Evolutionary conservation across 1,284 basidiomycete genomes (phyloP).

Genomic region (Naganishia sp.): DNA sequence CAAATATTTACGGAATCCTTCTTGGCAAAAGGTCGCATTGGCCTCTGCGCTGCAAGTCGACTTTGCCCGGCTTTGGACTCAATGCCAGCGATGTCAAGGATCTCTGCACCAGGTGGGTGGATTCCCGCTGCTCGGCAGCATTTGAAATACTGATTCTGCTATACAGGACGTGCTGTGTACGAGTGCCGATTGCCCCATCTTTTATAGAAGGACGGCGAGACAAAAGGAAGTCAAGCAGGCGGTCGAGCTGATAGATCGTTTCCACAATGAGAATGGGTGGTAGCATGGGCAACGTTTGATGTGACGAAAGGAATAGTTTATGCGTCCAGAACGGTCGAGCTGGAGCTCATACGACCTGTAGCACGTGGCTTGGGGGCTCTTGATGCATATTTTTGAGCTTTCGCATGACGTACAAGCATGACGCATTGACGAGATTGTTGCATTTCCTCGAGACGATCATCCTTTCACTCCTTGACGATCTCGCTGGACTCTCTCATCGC

Average conservation of each 20-base stretch:
- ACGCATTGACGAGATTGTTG: background rate
- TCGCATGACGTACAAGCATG: background rate
- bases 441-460: background rate
- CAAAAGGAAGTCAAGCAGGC: slow-evolving; percentile 93
- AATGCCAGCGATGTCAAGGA: slow-evolving; percentile 94
- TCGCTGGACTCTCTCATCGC: slow-evolving; percentile 32
- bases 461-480: slow-evolving; percentile 29
- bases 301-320: too few species aligned
- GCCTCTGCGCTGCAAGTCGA: slow-evolving; percentile 80
- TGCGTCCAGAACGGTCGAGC: background rate
- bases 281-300: background rate
- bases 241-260: slow-evolving; percentile 73
- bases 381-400: background rate
- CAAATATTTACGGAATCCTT: background rate
- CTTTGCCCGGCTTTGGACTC: slow-evolving; percentile 92
- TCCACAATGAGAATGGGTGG: slow-evolving; percentile 60
- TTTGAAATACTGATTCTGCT: background rate
- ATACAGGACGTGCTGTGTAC: slow-evolving; percentile 88
- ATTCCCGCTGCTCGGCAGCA: background rate
- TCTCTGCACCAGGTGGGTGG: slow-evolving; percentile 80
- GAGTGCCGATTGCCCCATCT: slow-evolving; percentile 96
- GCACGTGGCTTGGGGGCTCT: background rate
- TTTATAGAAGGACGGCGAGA: slow-evolving; percentile 94
- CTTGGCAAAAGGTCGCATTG: slow-evolving; percentile 55
- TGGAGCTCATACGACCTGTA: too few species aligned